Conservation (phyloP, 495 filamentous ascomycete genomes). For the Paragyromitra xinjiangensis region DNA sequence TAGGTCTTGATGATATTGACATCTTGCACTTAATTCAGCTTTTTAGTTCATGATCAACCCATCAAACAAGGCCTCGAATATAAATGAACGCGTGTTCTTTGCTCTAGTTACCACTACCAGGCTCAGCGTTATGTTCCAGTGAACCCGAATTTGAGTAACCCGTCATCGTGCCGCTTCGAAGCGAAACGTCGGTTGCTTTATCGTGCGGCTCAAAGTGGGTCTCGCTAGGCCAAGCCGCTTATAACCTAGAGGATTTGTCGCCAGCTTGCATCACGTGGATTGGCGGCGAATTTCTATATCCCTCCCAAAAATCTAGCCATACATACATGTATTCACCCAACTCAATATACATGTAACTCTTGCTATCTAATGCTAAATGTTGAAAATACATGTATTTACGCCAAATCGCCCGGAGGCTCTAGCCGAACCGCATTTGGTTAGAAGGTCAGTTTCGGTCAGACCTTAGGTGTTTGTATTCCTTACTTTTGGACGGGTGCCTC, state of each 20-base stretch:
- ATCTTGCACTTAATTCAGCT: neutral
- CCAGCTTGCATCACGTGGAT: too few relatives aligned
- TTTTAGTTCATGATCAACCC: neutral
- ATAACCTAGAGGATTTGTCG: too few relatives aligned
- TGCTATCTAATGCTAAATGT: too few relatives aligned
- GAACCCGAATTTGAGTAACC: neutral
- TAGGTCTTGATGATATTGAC: neutral
- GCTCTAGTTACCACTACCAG: neutral
- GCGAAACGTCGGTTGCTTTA: neutral
- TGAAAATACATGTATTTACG: too few relatives aligned
- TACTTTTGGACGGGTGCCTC: neutral
- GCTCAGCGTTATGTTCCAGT: neutral
- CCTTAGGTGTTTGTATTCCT: neutral
- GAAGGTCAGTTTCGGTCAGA: neutral
- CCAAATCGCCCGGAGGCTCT: too few relatives aligned
- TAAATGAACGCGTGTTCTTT: neutral
- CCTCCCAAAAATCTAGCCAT: too few relatives aligned
- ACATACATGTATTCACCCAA: too few relatives aligned
- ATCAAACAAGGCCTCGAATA: neutral
- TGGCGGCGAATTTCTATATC: too few relatives aligned
- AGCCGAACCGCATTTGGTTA: neutral
- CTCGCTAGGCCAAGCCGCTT: too few relatives aligned
- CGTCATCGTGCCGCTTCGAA: too few relatives aligned
- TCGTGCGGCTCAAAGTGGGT: neutral
- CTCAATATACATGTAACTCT: too few relatives aligned